Evolutionary conservation across 2,329 filamentous ascomycete species (phyloP).

Genomic region (Calonectria pauciramosa): DNA sequence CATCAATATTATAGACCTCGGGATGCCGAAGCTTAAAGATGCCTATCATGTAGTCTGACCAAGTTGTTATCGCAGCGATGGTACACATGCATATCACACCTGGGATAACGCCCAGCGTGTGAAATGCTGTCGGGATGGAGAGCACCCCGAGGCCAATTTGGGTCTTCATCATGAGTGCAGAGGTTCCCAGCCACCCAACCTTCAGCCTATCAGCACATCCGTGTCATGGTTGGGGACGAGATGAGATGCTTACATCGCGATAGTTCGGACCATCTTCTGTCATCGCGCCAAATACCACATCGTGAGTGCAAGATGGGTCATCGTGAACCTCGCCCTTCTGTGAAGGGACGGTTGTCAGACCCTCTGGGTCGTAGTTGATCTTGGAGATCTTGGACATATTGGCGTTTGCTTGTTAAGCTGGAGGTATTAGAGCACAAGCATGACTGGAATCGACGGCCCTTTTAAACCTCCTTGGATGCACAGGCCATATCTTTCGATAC

Average conservation of each 20-base stretch:
- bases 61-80: slow-evolving; percentile 59
- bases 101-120: slow-evolving; percentile 60
- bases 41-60: slow-evolving; percentile 63
- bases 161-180: slow-evolving; percentile 60
- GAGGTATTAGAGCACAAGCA: no score
- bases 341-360: not conserved
- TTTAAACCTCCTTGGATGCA: no score
- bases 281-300: not conserved
- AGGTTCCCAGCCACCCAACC: slow-evolving; percentile 58
- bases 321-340: not conserved
- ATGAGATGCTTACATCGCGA: not conserved
- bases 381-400: no score
- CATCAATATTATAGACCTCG: slow-evolving; percentile 66
- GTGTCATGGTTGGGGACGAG: not conserved
- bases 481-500: no score
- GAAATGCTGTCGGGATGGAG: slow-evolving; percentile 59
- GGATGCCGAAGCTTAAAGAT: slow-evolving; percentile 64
- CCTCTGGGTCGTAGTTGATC: not conserved
- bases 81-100: slow-evolving; percentile 57
- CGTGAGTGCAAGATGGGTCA: not conserved
- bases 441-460: no score
- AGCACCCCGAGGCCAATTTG: slow-evolving; percentile 61
- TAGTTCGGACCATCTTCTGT: not conserved
- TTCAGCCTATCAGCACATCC: slow-evolving; percentile 8
- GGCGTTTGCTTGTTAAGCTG: no score